Percentiles rank a stretch among this genome's conserved stretches.
Evolutionary conservation across 2,329 filamentous ascomycete genomes (phyloP).

Genomic region (Clonostachys solani): DNA sequence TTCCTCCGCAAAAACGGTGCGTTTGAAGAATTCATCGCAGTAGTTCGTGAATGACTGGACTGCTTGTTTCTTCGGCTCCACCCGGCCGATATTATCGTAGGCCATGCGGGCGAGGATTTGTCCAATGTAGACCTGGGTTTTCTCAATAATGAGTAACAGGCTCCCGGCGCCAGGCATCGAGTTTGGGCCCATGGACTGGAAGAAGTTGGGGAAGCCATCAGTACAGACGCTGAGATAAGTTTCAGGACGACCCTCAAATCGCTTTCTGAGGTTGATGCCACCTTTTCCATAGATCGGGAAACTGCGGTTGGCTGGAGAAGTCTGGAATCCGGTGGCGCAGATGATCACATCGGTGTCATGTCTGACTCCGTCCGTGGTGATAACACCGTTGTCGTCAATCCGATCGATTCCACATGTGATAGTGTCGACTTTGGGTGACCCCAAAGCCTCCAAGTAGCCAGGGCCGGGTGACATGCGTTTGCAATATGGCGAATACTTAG

Average conservation of each 20-base stretch:
- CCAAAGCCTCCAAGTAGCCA: constrained; percentile 39
- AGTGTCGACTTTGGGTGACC: constrained; percentile 39
- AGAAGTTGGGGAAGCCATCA: constrained; percentile 40
- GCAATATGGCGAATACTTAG: constrained; percentile 28
- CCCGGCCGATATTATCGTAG: constrained; percentile 13
- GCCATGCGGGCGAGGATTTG: not conserved
- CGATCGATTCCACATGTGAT: constrained; percentile 34
- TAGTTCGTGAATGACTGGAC: constrained; percentile 42
- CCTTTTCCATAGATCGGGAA: constrained; percentile 42
- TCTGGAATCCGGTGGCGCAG: constrained; percentile 34
- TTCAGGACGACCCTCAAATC: constrained; percentile 36
- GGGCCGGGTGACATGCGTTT: constrained; percentile 40
- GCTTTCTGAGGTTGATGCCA: constrained; percentile 40
- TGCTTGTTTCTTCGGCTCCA: constrained; percentile 35
- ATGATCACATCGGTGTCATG: constrained; percentile 23
- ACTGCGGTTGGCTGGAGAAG: constrained; percentile 13
- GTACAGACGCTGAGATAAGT: constrained; percentile 40
- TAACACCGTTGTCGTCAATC: constrained; percentile 22
- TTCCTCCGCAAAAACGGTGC: constrained; percentile 39
- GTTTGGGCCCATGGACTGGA: not conserved
- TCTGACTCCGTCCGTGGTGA: constrained; percentile 16
- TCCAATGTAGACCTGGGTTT: not conserved
- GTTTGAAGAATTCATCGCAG: constrained; percentile 39
- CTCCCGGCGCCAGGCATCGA: not conserved
- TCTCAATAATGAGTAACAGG: not conserved